These are phyloP conservation scores for Artemisia argyi DNA, from an alignment of 129 eudicot species.

Conservation along the genomic window DNA sequence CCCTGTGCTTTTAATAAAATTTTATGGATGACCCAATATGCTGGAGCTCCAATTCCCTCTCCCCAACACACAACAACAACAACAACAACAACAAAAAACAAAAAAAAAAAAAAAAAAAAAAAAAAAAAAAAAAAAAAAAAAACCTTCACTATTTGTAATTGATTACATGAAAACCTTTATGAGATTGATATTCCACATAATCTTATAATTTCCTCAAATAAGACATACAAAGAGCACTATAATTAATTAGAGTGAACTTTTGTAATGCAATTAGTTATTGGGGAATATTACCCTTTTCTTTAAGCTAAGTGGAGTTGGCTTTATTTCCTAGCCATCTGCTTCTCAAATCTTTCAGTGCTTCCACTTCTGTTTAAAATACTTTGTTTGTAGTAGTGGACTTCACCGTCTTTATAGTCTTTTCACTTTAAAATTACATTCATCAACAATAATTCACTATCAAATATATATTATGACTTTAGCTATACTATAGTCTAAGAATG, in stretches of 20 bases:
- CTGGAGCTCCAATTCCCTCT: background rate
- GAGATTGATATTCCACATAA: constrained; percentile 16
- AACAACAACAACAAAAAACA: no score
- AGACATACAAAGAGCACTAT: constrained; percentile 20
- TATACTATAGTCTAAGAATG: background rate
- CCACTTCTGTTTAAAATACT: constrained; percentile 36
- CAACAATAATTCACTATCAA: constrained; percentile 26
- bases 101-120: background rate
- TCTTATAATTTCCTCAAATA: constrained; percentile 23
- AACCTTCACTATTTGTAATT: constrained; percentile 4
- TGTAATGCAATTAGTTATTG: constrained; percentile 17
- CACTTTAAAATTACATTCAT: constrained; percentile 31
- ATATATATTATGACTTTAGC: background rate
- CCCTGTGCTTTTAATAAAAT: no score
- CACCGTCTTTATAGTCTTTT: constrained; percentile 43
- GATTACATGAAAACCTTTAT: constrained; percentile 7
- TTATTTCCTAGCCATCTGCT: constrained; percentile 46
- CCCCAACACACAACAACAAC: background rate
- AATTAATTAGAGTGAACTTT: constrained; percentile 15
- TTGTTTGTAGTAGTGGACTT: constrained; percentile 42
- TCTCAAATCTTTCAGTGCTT: constrained; percentile 51
- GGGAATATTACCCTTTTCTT: constrained; percentile 26
- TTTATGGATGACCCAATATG: background rate
- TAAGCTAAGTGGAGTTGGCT: constrained; percentile 32
- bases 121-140: background rate